Conservation (phyloP, 768 basidiomycete genomes). For the Tylopilus intermedius region DNA sequence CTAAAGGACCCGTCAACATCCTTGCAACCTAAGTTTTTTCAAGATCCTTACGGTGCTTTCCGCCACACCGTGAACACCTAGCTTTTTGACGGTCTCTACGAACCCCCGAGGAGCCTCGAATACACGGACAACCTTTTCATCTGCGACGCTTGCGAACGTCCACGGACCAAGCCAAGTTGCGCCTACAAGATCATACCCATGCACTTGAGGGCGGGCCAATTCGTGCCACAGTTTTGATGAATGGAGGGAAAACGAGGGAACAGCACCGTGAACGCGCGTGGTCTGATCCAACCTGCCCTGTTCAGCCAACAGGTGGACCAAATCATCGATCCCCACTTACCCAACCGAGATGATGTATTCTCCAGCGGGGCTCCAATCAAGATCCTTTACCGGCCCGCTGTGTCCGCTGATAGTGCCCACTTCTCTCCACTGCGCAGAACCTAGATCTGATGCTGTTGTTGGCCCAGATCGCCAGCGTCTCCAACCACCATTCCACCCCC, state of each 20-base stretch:
- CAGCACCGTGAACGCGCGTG: constrained; percentile 76
- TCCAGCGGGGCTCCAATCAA: constrained; percentile 84
- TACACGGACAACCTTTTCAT: constrained; percentile 92
- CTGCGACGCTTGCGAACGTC: constrained; percentile 85
- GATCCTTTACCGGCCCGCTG: constrained; percentile 66
- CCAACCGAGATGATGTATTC: constrained; percentile 83
- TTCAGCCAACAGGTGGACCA: neutral
- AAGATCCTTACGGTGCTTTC: constrained; percentile 44
- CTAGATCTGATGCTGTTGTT: constrained; percentile 13
- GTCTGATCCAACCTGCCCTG: constrained; percentile 78
- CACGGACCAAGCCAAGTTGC: constrained; percentile 71
- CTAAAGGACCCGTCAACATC: constrained; percentile 32
- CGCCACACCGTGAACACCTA: constrained; percentile 44
- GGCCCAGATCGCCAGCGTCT: constrained; percentile 66
- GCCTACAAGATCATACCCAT: constrained; percentile 90
- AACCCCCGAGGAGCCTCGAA: constrained; percentile 89
- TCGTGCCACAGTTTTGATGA: constrained; percentile 66
- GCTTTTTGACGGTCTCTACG: constrained; percentile 52
- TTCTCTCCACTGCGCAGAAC: constrained; percentile 63
- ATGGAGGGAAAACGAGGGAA: constrained; percentile 19
- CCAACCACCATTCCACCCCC: constrained; percentile 96
- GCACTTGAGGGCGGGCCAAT: constrained; percentile 87
- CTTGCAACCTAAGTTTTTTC: neutral
- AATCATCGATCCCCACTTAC: constrained; percentile 39
- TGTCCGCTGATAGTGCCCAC: constrained; percentile 83